These are phyloP conservation scores for Lepiota venenata DNA, from an alignment of 768 basidiomycete species.

Conservation along the genomic window DNA sequence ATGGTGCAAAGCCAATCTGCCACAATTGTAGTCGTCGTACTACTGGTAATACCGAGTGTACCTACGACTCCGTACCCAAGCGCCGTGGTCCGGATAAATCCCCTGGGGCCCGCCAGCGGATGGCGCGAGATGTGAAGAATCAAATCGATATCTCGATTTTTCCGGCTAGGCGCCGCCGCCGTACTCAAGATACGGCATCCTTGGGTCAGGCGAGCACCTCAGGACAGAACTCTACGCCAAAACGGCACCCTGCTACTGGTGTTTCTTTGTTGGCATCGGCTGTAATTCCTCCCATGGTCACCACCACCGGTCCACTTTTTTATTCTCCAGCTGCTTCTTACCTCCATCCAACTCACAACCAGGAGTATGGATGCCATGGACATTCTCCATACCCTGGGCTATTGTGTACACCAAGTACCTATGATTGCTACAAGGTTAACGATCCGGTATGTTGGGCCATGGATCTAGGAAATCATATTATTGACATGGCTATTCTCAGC, in stretches of 20 bases:
- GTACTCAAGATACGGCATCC: constrained; percentile 20
- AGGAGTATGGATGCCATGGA: constrained; percentile 28
- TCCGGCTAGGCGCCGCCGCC: constrained; percentile 30
- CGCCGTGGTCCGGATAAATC: constrained; percentile 78
- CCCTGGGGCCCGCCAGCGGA: constrained; percentile 76
- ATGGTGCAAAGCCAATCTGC: constrained; percentile 75
- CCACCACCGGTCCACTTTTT: neutral
- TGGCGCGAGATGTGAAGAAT: constrained; percentile 36
- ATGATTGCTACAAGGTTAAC: neutral
- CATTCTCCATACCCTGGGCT: constrained; percentile 23
- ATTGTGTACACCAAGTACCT: neutral
- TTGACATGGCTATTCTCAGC: constrained; percentile 13
- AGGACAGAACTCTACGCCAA: neutral
- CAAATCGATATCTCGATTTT: constrained; percentile 25
- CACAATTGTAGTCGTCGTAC: constrained; percentile 65
- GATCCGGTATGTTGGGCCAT: neutral
- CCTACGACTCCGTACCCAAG: constrained; percentile 70
- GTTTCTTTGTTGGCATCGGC: neutral
- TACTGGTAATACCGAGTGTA: constrained; percentile 44
- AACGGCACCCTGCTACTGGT: neutral
- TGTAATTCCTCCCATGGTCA: neutral
- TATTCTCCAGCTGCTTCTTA: constrained; percentile 5
- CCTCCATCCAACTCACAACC: constrained; percentile 18
- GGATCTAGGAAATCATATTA: neutral
- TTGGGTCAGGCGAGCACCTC: neutral